Conservation (phyloP, 2,329 filamentous ascomycete genomes). For the Lachnellula cervina region DNA sequence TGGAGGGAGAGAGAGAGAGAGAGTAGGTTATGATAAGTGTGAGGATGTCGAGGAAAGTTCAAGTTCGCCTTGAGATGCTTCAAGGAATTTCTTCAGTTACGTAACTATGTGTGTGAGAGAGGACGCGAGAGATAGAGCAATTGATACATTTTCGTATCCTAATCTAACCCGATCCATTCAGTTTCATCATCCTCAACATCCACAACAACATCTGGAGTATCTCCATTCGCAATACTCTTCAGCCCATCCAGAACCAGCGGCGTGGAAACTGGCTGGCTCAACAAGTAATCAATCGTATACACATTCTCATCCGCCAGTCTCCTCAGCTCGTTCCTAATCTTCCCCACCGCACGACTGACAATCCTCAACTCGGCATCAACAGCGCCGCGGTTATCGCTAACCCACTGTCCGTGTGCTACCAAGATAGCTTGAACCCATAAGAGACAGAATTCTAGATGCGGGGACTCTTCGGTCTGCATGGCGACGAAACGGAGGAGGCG, state of each 20-base stretch:
- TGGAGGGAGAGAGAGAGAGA: no score
- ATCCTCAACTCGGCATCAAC: constrained; percentile 81
- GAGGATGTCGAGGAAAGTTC: no score
- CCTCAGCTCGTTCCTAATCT: constrained; percentile 78
- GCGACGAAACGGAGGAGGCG: constrained; percentile 84
- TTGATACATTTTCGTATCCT: constrained; percentile 1
- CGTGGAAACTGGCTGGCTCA: constrained; percentile 44
- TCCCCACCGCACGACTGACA: constrained; percentile 72
- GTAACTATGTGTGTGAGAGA: no score
- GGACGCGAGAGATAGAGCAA: no score
- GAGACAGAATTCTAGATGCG: constrained; percentile 91
- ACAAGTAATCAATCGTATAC: constrained; percentile 82
- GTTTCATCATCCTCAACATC: constrained; percentile 37
- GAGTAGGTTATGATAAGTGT: no score
- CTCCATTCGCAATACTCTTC: constrained; percentile 25
- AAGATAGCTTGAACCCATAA: constrained; percentile 84
- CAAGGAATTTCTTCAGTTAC: no score
- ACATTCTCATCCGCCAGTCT: constrained; percentile 81
- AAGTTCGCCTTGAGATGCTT: no score
- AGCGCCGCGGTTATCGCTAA: constrained; percentile 74
- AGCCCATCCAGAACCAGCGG: constrained; percentile 23
- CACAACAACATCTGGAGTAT: constrained; percentile 31
- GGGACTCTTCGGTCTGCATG: constrained; percentile 79
- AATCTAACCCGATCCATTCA: constrained; percentile 53
- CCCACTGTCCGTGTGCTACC: constrained; percentile 76